phyloP scores from a whole-genome alignment of 2,329 filamentous ascomycete species.

The Acrodontium crateriforme region DNA sequence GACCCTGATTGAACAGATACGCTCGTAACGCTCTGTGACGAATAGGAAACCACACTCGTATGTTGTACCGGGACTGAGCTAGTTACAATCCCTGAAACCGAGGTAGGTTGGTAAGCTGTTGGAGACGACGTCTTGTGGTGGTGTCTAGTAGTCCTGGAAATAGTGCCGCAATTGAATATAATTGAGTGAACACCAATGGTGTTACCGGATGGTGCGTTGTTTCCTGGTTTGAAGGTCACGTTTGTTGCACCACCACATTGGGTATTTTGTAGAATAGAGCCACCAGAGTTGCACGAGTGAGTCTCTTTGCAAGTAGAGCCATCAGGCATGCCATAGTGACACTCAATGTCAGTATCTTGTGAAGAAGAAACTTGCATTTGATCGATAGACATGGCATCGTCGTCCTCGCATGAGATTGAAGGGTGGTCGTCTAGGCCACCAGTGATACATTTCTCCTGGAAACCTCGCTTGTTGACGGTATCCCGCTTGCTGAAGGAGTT shows the following conservation, averaged over 20 bases:
- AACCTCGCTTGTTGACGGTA: constrained; percentile 31
- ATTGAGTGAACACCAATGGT: constrained; percentile 61
- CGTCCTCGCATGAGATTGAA: constrained; percentile 29
- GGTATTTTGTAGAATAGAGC: constrained; percentile 61
- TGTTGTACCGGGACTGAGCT: constrained; percentile 9
- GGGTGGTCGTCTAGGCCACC: constrained; percentile 32
- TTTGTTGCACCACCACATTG: constrained; percentile 86
- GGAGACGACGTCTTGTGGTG: too few relatives aligned
- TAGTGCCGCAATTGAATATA: constrained; percentile 54
- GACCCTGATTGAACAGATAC: too few relatives aligned
- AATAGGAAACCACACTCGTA: too few relatives aligned
- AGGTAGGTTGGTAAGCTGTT: too few relatives aligned
- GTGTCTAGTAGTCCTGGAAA: constrained; percentile 16
- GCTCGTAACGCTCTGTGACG: too few relatives aligned
- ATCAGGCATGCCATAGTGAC: constrained; percentile 78
- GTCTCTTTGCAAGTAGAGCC: constrained; percentile 71
- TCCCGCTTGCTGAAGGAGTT: constrained; percentile 48
- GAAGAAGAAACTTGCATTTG: constrained; percentile 60
- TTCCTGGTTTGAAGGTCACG: constrained; percentile 50
- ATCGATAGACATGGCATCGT: constrained; percentile 57
- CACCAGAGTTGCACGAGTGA: constrained; percentile 50
- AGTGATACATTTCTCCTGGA: constrained; percentile 29
- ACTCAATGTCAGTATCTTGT: constrained; percentile 66
- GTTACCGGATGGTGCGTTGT: constrained; percentile 44
- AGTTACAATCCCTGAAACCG: too few relatives aligned